Evolutionary conservation across 2,329 filamentous ascomycete genomes (phyloP).

Genomic region (Aspergillus phoenicis): DNA sequence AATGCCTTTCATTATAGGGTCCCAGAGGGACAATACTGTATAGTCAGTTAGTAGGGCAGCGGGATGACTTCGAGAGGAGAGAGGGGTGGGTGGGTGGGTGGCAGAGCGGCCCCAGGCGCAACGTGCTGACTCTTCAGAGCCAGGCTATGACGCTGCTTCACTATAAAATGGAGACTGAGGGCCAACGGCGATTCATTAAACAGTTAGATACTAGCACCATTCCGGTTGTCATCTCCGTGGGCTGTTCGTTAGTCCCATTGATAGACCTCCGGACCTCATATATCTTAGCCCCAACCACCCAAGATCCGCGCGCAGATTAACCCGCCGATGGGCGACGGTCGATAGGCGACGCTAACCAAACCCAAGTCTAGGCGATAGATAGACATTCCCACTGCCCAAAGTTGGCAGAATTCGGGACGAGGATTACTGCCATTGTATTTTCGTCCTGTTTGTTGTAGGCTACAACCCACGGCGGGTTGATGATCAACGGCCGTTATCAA

Average conservation of each 20-base stretch:
- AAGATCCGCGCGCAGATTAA: slow-evolving; percentile 11
- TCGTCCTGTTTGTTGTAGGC: not conserved
- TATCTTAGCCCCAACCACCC: slow-evolving; percentile 2
- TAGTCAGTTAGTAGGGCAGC: not conserved
- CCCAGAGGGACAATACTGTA: not conserved
- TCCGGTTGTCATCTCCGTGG: slow-evolving; percentile 19
- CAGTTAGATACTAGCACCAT: slow-evolving; percentile 13
- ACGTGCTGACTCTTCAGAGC: slow-evolving; percentile 3
- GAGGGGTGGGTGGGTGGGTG: not conserved
- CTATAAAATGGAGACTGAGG: slow-evolving; percentile 1
- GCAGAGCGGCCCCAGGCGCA: not conserved
- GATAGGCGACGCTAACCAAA: slow-evolving; percentile 6
- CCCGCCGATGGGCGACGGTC: slow-evolving; percentile 8
- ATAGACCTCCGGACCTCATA: slow-evolving; percentile 1
- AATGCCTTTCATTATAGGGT: slow-evolving; percentile 3
- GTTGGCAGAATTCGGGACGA: not conserved
- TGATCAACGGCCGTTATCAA: slow-evolving; percentile 18
- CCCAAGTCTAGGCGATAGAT: not conserved
- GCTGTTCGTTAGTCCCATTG: not conserved
- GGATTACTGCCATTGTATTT: no score
- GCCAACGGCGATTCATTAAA: slow-evolving; percentile 7
- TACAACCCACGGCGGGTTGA: slow-evolving; percentile 11
- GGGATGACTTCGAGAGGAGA: slow-evolving; percentile 4
- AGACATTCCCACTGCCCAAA: not conserved
- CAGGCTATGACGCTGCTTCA: not conserved